These are phyloP conservation scores for Colletotrichum orchidophilum DNA, from an alignment of 2,329 filamentous ascomycete species.

Conservation along the genomic window DNA sequence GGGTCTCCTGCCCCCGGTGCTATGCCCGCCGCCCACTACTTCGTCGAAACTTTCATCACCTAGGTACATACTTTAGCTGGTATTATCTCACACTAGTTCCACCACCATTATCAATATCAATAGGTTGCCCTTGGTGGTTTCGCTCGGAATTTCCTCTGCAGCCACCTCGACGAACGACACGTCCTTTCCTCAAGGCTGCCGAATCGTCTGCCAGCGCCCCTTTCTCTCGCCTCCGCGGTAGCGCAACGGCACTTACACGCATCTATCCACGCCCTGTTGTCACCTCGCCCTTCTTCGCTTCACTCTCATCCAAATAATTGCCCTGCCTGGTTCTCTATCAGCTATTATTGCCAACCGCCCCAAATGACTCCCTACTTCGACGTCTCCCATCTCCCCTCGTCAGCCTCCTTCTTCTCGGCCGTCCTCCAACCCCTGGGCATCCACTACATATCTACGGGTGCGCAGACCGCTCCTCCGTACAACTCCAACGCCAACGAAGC, in stretches of 20 bases:
- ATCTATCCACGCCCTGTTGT: neutral
- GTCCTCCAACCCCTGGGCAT: conserved; percentile 82
- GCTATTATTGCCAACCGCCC: neutral
- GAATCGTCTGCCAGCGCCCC: neutral
- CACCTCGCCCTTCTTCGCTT: neutral
- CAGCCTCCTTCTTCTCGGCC: conserved; percentile 85
- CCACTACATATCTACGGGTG: conserved; percentile 64
- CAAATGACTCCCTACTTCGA: conserved; percentile 61
- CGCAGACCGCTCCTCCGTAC: conserved; percentile 25
- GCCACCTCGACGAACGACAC: neutral
- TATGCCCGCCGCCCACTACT: neutral
- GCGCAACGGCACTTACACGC: neutral
- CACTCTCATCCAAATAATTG: neutral
- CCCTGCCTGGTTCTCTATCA: neutral
- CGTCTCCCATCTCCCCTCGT: conserved; percentile 81
- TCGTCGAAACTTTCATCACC: neutral
- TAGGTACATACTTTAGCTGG: no score
- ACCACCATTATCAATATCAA: neutral
- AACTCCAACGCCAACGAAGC: conserved; percentile 5
- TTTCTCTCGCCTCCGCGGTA: neutral
- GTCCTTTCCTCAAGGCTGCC: neutral
- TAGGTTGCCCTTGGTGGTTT: neutral
- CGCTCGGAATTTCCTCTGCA: neutral
- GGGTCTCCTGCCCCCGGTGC: neutral
- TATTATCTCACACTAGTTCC: neutral